Evolutionary conservation across 2,329 filamentous ascomycete species (phyloP), one percentile per base, ranked within the genome.

Genomic region (Parastagonospora avenae): DNA sequence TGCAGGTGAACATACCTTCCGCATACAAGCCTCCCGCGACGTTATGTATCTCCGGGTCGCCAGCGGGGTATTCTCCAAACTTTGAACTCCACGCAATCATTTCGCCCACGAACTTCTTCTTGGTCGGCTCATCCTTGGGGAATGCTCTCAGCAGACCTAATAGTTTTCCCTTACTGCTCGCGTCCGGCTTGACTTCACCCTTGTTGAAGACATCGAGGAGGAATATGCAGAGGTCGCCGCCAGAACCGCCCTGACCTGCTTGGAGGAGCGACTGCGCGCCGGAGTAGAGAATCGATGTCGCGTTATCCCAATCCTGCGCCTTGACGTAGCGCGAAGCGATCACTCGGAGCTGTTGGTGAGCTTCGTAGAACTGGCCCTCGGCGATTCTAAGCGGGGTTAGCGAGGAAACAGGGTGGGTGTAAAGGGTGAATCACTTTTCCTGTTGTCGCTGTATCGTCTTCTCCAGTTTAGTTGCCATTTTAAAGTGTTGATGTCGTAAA

Each of bases 281-380:
- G 59, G 84, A 88, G 74, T 85, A 88, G 59, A 99, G 83, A 59
- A 97, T 89, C 62, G 96, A 90, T 71, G 92, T 88, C 41, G 95
- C 94, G 10, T 91, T 88, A 62, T 82, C 74, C 83, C 90, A 97
- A 82, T 93, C 93, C 55, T 84, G 80, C 37, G 88, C 83, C 79
- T 97, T 97, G 74, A 93, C 86, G 78, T 99, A 96, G 50, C 95
- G 92, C 33, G 91, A 89, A 54, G 92, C 92, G 63, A 97, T 93
- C 47, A 97, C 92, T 57, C 94, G 91, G 61, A 96, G 91, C 80
- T 99, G 94, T 76, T 99, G 94, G 78, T 97, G 93, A 51, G 94
- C 94, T 83, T 99, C 94, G 80, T 99, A 99, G 82, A 86, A 97
- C 73, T 94, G 88, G 68, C 92, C 93, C 75, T 95, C 91, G 62